Percentiles rank a stretch among this genome's conserved stretches.
Evolutionary conservation across 345 rosid genomes (phyloP).

Genomic region (Euphorbia pulcherrima): DNA sequence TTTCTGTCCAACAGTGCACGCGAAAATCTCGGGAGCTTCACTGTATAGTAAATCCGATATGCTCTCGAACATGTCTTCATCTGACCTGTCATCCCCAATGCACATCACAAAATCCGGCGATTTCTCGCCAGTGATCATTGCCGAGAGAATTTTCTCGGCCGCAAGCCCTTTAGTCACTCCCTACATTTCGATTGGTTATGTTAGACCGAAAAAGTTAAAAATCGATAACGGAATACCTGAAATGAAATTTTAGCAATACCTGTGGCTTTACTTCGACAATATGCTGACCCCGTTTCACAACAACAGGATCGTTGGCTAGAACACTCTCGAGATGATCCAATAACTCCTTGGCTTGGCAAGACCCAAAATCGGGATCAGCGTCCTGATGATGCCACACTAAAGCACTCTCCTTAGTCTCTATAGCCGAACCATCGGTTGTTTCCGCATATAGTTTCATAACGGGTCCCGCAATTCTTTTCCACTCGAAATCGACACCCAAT

Average conservation of each 20-base stretch:
- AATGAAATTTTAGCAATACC: too few species aligned
- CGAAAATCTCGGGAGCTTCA: constrained; percentile 22
- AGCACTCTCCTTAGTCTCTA: constrained; percentile 62
- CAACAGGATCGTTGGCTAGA: constrained; percentile 60
- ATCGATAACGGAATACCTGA: neutral
- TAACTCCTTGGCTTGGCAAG: constrained; percentile 62
- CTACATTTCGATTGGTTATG: constrained; percentile 14
- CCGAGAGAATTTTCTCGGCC: constrained; percentile 26
- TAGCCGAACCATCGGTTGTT: constrained; percentile 61
- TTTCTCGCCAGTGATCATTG: constrained; percentile 16
- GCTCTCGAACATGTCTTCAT: constrained; percentile 34
- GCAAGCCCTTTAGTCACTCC: constrained; percentile 30
- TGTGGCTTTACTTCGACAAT: constrained; percentile 69
- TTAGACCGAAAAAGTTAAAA: neutral
- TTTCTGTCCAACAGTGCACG: constrained; percentile 34
- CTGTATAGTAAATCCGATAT: constrained; percentile 12
- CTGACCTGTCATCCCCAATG: constrained; percentile 32
- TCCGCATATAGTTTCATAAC: constrained; percentile 56
- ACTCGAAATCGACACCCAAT: constrained; percentile 39
- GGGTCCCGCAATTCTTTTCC: constrained; percentile 55
- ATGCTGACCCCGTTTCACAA: constrained; percentile 51
- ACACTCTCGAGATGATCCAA: constrained; percentile 61
- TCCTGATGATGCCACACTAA: constrained; percentile 69
- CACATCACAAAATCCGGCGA: constrained; percentile 29
- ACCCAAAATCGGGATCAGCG: constrained; percentile 60